Evolutionary conservation across 2,329 filamentous ascomycete genomes (phyloP), one percentile per base, ranked within the genome.

Genomic region (Phialocephala sp.): DNA sequence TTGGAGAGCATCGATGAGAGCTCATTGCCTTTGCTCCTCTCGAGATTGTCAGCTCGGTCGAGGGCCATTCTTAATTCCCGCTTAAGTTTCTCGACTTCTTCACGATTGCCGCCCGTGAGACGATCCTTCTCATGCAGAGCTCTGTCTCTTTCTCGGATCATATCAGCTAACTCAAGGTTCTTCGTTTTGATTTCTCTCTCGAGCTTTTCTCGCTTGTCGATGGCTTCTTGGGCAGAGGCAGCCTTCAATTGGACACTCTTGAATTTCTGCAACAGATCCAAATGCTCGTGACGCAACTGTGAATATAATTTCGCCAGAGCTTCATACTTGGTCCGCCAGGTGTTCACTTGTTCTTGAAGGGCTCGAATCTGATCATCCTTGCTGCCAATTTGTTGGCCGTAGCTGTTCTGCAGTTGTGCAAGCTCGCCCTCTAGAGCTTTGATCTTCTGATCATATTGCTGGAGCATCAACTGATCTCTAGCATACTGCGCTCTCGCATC

Each of bases 161-260:
- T 98, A 77, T 98, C 93, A 37, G 95, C 95, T 68, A 99, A 81
- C 79, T 99, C 95, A n/a, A 99, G 83, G 76, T 99, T 99, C 87
- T 99, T 99, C 36, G 94, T 97, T 86, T 99, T 99, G 77, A 99
- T 91, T 80, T 99, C 95, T 39, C 94, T 91, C 81, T 98, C 93
- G 60, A 99, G 85, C 82, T 96, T 97, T 81, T 99, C 95, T 9
- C 94, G 90, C 72, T 87, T 89, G 64, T 98, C 95, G 69, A 98
- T 97, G 1, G 95, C 95, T 80, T 99, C 95, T 77, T 98, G 94
- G 0, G 95, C 95, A 5, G 94, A 98, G 18, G 94, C 93, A 1
- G 95, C 95, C 84, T 98, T 99, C 69, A 98, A 85, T 78, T 98
- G 96, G 43, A 97, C 92, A 8, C 89, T 85, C 85, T 99, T 99